phyloP scores from a whole-genome alignment of 2,329 filamentous ascomycete genomes.

The Verticillium isaacii region DNA sequence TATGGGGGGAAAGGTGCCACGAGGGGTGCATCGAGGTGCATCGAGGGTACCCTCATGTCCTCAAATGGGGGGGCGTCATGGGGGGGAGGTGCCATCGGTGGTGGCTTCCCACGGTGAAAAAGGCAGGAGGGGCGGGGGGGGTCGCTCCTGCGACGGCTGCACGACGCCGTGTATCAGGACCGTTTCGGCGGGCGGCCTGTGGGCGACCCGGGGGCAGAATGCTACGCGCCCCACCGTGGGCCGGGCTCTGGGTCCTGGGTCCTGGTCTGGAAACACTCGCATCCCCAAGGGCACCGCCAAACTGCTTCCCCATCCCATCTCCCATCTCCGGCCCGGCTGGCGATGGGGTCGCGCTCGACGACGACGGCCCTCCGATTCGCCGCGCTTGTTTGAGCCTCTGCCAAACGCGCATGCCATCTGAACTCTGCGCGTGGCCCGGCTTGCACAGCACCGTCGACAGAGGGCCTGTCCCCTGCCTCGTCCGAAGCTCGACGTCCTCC shows the following conservation, averaged over 20 bases:
- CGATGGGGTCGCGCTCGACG: neutral
- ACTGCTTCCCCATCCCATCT: neutral
- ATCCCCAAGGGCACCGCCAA: neutral
- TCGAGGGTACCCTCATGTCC: no score
- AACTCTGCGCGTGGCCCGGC: constrained; percentile 8
- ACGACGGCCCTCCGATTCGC: constrained; percentile 7
- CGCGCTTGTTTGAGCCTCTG: constrained; percentile 13
- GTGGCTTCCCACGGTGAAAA: no score
- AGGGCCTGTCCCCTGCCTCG: constrained; percentile 6
- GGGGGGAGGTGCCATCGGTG: no score
- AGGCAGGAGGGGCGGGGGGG: constrained; percentile 5
- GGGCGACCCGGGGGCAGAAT: constrained; percentile 9
- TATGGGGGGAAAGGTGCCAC: no score
- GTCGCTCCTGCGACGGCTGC: constrained; percentile 10
- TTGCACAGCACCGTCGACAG: neutral
- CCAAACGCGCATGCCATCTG: constrained; percentile 12
- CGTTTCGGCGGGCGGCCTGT: constrained; percentile 14
- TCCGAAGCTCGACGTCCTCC: constrained; percentile 9
- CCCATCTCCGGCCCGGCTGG: neutral
- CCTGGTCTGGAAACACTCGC: neutral
- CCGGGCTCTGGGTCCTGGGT: neutral
- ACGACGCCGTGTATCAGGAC: constrained; percentile 9
- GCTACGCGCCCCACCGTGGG: neutral
- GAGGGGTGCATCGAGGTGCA: neutral
- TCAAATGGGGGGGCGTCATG: no score